Evolutionary conservation across 78 protist species (phyloP), one percentile per base, ranked within the genome.

Genomic region (Cyanophora paradoxa): DNA sequence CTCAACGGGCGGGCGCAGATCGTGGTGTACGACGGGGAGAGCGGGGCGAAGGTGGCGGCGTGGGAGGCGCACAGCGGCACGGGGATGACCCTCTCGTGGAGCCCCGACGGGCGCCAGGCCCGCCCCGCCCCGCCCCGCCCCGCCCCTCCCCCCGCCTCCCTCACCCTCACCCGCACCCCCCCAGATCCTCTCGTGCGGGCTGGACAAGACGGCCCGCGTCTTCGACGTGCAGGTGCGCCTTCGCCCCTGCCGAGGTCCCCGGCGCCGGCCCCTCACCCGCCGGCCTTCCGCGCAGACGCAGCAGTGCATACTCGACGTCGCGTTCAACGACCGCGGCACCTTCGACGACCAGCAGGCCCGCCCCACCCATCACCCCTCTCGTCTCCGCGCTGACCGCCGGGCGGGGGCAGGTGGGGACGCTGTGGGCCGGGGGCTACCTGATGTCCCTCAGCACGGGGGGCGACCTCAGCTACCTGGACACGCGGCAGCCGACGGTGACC

Each of bases 11-110:
- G 30, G 59, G 4, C 33, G 30, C 59, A 3, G 54, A 1, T 64
- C 54, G 52, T 16, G 13, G 6, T 86, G 20, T 92, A 62, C 72
- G 96, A 94, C 78, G 98, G 96, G 37, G 85, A 87, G 82, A 83
- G 91, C 4, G 98, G 96, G 28, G 88, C 79, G 41, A 46, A 59
- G 58, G 19, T 74, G 31, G 82, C 63, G 22, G 86, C 84, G 52
- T 3, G 28, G 31, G 74, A 14, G 16, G 28, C 14, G 28, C 82
- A 78, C 48, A 13, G 40, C 24, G 77, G 78, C 26, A 33, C 76
- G 56, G 34, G 70, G n/a, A 20, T 34, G 39, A 10, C 46, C 26
- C 1, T 62, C 64, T 6, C 79, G 14, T 3, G 30, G 67, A 3
- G 0, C 30, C 37, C 37, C 30, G 33, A 17, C 30, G 34, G 93